Evolutionary conservation across 108 stramenopile genomes (phyloP).

Genomic region (Nitzschia palea): DNA sequence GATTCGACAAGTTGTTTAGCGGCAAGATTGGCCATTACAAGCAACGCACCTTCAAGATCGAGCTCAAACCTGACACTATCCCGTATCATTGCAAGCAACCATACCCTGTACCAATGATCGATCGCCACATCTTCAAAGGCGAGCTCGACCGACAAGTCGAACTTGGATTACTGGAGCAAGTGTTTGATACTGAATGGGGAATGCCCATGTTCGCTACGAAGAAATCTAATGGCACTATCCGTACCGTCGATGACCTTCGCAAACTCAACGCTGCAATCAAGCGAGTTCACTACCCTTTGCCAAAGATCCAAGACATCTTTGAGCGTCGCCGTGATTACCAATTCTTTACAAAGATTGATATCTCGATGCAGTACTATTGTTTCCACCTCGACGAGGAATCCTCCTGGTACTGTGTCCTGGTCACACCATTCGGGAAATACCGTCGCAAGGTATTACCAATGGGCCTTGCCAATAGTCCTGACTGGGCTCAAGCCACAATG

Average conservation of each 20-base stretch:
- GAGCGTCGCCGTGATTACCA: conserved; percentile 16
- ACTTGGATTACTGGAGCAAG: conserved; percentile 17
- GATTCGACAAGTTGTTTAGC: conserved; percentile 22
- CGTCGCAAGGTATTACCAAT: conserved; percentile 24
- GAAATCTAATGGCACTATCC: conserved; percentile 33
- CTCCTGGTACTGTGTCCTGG: conserved; percentile 25
- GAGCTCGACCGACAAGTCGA: conserved; percentile 25
- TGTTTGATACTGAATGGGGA: conserved; percentile 3
- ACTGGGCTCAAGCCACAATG: conserved; percentile 37
- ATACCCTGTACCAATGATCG: conserved; percentile 18
- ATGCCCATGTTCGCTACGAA: conserved; percentile 30
- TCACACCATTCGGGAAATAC: conserved; percentile 34
- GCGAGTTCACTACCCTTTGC: conserved; percentile 9
- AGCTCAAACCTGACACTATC: conserved; percentile 24
- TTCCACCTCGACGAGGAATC: conserved; percentile 22
- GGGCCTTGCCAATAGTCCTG: conserved; percentile 19
- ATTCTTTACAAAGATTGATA: conserved; percentile 37
- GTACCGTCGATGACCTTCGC: conserved; percentile 37
- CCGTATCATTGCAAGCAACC: conserved; percentile 22
- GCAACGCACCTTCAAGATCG: conserved; percentile 21
- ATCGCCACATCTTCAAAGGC: conserved; percentile 22
- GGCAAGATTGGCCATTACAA: too few relatives aligned
- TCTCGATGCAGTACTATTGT: conserved; percentile 20
- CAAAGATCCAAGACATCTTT: conserved; percentile 44
- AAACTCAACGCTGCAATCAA: conserved; percentile 27